phyloP scores from a whole-genome alignment of 495 filamentous ascomycete genomes.

The Neurospora sp. region DNA sequence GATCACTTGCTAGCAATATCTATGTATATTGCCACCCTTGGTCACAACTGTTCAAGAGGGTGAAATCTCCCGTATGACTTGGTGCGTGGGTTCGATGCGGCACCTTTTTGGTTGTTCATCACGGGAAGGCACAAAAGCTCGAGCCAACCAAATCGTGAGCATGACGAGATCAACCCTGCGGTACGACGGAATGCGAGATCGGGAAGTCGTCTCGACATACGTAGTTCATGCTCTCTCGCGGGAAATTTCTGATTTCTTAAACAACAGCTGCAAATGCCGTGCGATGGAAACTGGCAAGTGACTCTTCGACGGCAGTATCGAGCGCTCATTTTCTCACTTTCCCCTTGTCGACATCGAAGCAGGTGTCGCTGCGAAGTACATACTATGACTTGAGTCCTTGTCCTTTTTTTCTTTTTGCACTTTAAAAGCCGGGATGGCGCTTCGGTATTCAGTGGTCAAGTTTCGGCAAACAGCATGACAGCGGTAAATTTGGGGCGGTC shows the following conservation, averaged over 20 bases:
- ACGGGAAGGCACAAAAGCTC: not conserved
- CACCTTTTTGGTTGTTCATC: not conserved
- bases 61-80: not conserved
- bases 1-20: not conserved
- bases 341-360: not conserved
- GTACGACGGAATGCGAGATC: not conserved
- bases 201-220: not conserved
- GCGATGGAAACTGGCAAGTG: conserved; percentile 1
- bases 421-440: not conserved
- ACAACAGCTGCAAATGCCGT: conserved; percentile 2
- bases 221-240: not conserved
- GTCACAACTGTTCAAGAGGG: not conserved
- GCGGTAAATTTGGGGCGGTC: not conserved
- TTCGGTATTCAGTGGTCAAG: not conserved
- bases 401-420: not conserved
- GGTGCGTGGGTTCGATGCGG: not conserved
- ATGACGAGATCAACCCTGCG: not conserved
- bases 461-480: not conserved
- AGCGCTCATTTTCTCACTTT: not conserved
- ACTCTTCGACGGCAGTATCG: not conserved
- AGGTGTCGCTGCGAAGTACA: not conserved
- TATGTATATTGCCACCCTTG: not conserved
- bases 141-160: not conserved
- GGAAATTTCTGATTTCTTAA: not conserved
- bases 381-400: not conserved